Base-by-base conservation (phyloP, 495 filamentous ascomycete genomes). In the Glarea lozoyensis region DNA sequence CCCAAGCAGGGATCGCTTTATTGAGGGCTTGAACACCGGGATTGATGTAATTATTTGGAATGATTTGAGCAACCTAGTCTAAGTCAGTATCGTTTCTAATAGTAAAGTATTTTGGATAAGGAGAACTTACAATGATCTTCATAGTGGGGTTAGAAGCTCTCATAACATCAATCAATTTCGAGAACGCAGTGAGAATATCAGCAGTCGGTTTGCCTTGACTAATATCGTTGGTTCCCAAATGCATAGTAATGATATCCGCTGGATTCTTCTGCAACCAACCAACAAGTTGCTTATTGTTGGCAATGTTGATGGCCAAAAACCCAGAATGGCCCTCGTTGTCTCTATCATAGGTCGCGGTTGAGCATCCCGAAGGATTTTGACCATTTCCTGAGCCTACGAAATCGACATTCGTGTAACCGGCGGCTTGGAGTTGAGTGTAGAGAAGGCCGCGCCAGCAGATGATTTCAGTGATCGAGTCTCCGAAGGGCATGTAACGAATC, bases 381-480 rank as follows among this genome's bases (percentile, higher is more conserved):
- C 52, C 56, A 40, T 60, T 63, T 48, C 58, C 47, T 24, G 60
- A 62, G 5, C 65, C 65, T 15, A 69, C 65, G 42, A 62, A 67
- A 15, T 9, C 15, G 32, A 35, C 17, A 16, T 35, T 35, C 5
- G 9, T 40, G 6, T 24, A 7, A 11, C 32, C 32, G 10, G 7
- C 32, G 5, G 10, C 17, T 6, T 9, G 9, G 15, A 72, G 46
- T 49, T 63, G 59, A 40, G 67, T 41, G 61, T 63, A 69, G 24
- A 72, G 55, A 54, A 58, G 50, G 9, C 65, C 52, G 10, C 67
- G 61, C 68, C 68, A 70, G 60, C 68, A 73, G 43, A 59, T 58
- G 47, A 66, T 66, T 46, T 71, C 69, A 10, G 68, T 73, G 50
- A 73, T 73, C 25, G 61, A 66, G 54, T 73, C 69, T 24, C 69